Conservation (phyloP, 1,284 basidiomycete species). For the Apiotrichum mycotoxinovorans region DNA sequence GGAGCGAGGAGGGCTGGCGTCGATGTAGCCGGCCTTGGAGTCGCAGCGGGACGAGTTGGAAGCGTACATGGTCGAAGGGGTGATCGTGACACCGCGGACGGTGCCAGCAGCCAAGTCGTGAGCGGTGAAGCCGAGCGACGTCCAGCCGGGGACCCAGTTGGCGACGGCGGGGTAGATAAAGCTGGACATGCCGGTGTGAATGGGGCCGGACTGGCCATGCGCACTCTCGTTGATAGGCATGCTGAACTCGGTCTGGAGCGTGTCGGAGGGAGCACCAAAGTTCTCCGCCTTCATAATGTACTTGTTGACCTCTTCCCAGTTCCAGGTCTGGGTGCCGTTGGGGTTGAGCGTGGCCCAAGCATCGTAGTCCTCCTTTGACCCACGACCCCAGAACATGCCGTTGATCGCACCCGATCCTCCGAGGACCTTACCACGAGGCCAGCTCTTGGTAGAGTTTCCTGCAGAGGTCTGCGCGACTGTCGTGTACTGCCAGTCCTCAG, state of each 20-base stretch:
- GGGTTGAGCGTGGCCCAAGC: constrained; percentile 50
- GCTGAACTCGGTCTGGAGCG: constrained; percentile 31
- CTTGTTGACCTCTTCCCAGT: constrained; percentile 44
- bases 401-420: constrained; percentile 68
- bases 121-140: constrained; percentile 53
- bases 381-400: constrained; percentile 61
- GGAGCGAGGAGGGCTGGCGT: constrained; percentile 57
- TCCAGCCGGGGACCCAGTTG: constrained; percentile 56
- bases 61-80: constrained; percentile 63
- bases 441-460: constrained; percentile 36
- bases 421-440: constrained; percentile 65
- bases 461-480: constrained; percentile 55
- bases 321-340: constrained; percentile 39
- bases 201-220: constrained; percentile 55
- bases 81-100: constrained; percentile 50
- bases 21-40: constrained; percentile 66
- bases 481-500: constrained; percentile 63
- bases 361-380: constrained; percentile 48
- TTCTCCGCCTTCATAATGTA: constrained; percentile 53
- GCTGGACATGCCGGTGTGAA: constrained; percentile 49
- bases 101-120: constrained; percentile 46
- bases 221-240: constrained; percentile 49
- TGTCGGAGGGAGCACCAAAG: constrained; percentile 44
- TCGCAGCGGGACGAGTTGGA: constrained; percentile 64
- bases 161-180: constrained; percentile 55